Percentiles rank a stretch among this genome's conserved stretches.
Evolutionary conservation across 2,329 filamentous ascomycete species (phyloP).

Genomic region (Aureobasidium sp.): DNA sequence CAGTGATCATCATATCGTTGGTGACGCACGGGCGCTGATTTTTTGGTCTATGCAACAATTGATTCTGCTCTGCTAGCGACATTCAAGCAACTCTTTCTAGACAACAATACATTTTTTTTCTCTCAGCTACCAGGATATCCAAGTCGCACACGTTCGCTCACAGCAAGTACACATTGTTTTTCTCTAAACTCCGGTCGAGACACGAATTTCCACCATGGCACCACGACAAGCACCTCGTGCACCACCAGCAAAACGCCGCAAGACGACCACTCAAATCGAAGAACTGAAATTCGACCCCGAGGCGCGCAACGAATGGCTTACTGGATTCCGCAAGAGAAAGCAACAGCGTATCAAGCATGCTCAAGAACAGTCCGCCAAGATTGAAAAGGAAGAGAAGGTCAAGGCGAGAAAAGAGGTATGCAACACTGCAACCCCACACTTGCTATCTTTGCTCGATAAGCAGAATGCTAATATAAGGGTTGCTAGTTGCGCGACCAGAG

Average conservation of each 20-base stretch:
- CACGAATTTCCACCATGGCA: not conserved
- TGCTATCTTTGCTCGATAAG: not conserved
- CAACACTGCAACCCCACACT: not conserved
- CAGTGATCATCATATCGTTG: not conserved
- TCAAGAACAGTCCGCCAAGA: slow-evolving; percentile 71
- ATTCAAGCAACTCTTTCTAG: not conserved
- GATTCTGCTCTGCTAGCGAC: not conserved
- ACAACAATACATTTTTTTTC: not conserved
- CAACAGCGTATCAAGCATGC: slow-evolving; percentile 76
- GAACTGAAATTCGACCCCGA: slow-evolving; percentile 79
- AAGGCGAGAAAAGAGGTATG: slow-evolving; percentile 66
- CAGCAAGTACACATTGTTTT: not conserved
- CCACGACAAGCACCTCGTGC: slow-evolving; percentile 5
- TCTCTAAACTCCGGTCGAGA: not conserved
- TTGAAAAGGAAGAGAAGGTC: slow-evolving; percentile 69
- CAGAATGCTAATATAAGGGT: not conserved
- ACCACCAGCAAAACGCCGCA: slow-evolving; percentile 12
- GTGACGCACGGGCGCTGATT: slow-evolving; percentile 1
- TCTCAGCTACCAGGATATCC: not conserved
- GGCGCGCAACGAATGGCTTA: slow-evolving; percentile 80
- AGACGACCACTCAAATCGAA: slow-evolving; percentile 46
- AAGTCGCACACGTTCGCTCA: not conserved
- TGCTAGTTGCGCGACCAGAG: slow-evolving; percentile 73
- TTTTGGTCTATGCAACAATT: slow-evolving; percentile 6
- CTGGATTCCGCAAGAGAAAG: slow-evolving; percentile 96